Evolutionary conservation across 2,329 filamentous ascomycete genomes (phyloP).

Genomic region (Ascochyta koolunga): DNA sequence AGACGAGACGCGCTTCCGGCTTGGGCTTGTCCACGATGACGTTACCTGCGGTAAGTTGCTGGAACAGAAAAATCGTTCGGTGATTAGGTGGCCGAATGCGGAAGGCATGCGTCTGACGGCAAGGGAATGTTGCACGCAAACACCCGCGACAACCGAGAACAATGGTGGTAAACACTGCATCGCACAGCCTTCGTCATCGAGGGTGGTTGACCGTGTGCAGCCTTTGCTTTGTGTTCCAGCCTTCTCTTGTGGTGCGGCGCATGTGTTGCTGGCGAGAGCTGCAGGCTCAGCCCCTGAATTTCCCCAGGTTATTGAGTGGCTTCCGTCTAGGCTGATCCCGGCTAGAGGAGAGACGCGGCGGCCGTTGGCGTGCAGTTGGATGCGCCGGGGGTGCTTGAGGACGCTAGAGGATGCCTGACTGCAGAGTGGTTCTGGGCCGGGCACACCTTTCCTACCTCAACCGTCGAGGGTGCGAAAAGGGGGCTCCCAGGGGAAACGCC

Average conservation of each 20-base stretch:
- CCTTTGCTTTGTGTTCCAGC: slow-evolving; percentile 12
- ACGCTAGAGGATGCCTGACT: slow-evolving; percentile 9
- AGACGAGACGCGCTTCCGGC: slow-evolving; percentile 11
- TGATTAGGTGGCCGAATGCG: slow-evolving; percentile 15
- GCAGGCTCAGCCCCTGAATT: slow-evolving; percentile 42
- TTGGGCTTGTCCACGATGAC: slow-evolving; percentile 20
- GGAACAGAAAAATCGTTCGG: slow-evolving; percentile 20
- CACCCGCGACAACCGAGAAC: slow-evolving; percentile 6
- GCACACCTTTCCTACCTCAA: slow-evolving; percentile 18
- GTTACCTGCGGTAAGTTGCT: slow-evolving; percentile 23
- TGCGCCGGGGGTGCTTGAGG: slow-evolving; percentile 27
- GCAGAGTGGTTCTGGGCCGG: slow-evolving; percentile 21
- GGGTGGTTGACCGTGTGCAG: slow-evolving; percentile 3
- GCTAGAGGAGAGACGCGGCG: slow-evolving; percentile 27
- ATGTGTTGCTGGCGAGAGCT: slow-evolving; percentile 7
- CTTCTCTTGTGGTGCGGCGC: slow-evolving; percentile 2
- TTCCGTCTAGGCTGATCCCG: slow-evolving; percentile 19
- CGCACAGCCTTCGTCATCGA: slow-evolving; percentile 12
- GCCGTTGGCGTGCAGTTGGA: slow-evolving; percentile 29
- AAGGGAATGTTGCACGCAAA: slow-evolving; percentile 13
- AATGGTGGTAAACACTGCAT: slow-evolving; percentile 5
- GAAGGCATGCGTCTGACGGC: slow-evolving; percentile 16
- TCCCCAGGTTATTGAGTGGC: slow-evolving; percentile 45
- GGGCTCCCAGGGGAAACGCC: slow-evolving; percentile 20
- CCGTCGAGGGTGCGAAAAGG: slow-evolving; percentile 25